Percentiles rank a stretch among this genome's conserved stretches.
Evolutionary conservation across 1,139 yeast species (phyloP).

Genomic region (Yamadazyma pseudoaaseri): DNA sequence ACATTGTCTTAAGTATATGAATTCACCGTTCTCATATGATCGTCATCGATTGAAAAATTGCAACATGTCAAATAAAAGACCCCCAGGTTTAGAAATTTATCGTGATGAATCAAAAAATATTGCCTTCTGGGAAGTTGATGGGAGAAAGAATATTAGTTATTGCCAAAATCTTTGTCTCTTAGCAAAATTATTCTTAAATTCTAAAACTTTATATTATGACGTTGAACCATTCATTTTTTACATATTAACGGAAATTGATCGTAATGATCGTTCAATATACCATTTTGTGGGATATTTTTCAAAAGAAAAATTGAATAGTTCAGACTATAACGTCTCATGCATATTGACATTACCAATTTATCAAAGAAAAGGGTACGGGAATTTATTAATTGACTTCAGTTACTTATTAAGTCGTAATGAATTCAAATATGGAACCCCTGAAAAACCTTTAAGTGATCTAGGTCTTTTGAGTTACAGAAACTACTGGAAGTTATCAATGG

Average conservation of each 20-base stretch:
- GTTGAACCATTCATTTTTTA: conserved; percentile 95
- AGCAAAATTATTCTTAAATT: conserved; percentile 85
- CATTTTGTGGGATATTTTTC: conserved; percentile 94
- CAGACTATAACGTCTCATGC: conserved; percentile 84
- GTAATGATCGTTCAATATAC: conserved; percentile 45
- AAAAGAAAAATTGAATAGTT: conserved; percentile 75
- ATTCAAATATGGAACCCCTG: conserved; percentile 86
- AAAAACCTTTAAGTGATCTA: conserved; percentile 85
- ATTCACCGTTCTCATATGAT: conserved; percentile 61
- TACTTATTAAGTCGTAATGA: conserved; percentile 75
- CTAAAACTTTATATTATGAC: conserved; percentile 89
- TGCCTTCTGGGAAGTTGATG: conserved; percentile 90
- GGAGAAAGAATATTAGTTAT: conserved; percentile 74
- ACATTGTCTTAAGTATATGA: conserved; percentile 79
- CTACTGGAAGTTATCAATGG: conserved; percentile 77
- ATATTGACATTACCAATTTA: conserved; percentile 85
- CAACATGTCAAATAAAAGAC: conserved; percentile 51
- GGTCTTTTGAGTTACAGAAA: conserved; percentile 84
- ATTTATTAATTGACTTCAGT: conserved; percentile 83
- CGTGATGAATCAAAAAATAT: conserved; percentile 52
- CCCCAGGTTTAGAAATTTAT: conserved; percentile 92
- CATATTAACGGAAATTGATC: conserved; percentile 71
- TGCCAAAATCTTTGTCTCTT: conserved; percentile 88
- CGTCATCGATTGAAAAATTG: conserved; percentile 77
- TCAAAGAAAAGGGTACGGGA: conserved; percentile 89